phyloP scores from a whole-genome alignment of 1,284 basidiomycete genomes.

The Ustilago loliicola region DNA sequence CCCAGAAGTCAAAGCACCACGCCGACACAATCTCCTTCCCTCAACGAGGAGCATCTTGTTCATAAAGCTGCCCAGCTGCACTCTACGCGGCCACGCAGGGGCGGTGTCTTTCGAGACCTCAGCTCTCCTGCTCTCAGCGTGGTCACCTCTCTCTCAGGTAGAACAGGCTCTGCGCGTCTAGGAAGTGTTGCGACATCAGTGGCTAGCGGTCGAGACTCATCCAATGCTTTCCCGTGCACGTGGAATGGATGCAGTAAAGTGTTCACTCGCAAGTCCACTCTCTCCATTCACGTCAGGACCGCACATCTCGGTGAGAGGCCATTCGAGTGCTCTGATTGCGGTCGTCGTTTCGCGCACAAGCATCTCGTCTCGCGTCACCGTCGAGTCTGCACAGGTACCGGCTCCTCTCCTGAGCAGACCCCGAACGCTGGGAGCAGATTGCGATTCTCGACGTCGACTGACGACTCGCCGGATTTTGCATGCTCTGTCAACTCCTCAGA shows the following conservation, averaged over 20 bases:
- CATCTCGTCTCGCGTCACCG: slow-evolving; percentile 53
- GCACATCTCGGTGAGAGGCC: slow-evolving; percentile 53
- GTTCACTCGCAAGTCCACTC: slow-evolving; percentile 42
- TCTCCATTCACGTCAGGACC: slow-evolving; percentile 50
- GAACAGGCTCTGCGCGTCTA: slow-evolving; percentile 21
- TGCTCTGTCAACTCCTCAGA: background rate
- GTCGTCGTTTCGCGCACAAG: slow-evolving; percentile 53
- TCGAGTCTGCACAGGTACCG: slow-evolving; percentile 22
- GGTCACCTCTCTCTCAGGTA: slow-evolving; percentile 19
- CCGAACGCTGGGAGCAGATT: slow-evolving; percentile 26
- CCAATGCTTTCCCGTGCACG: slow-evolving; percentile 24
- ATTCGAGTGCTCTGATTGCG: slow-evolving; percentile 50
- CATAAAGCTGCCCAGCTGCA: slow-evolving; percentile 33
- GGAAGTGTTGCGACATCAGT: slow-evolving; percentile 31
- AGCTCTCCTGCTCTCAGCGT: slow-evolving; percentile 40
- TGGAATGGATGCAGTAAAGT: slow-evolving; percentile 50
- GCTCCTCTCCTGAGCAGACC: slow-evolving; percentile 18
- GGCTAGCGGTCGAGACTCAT: slow-evolving; percentile 8
- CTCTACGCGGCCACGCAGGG: slow-evolving; percentile 31
- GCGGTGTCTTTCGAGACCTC: slow-evolving; percentile 41
- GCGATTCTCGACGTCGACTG: slow-evolving; percentile 25
- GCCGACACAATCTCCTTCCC: background rate
- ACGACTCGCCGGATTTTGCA: background rate
- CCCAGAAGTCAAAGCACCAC: background rate
- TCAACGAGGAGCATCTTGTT: slow-evolving; percentile 40